Percentiles rank a stretch among this genome's conserved stretches.
These are phyloP conservation scores for Talaromyces marneffei DNA, from an alignment of 2,329 filamentous ascomycete species.

Conservation along the genomic window DNA sequence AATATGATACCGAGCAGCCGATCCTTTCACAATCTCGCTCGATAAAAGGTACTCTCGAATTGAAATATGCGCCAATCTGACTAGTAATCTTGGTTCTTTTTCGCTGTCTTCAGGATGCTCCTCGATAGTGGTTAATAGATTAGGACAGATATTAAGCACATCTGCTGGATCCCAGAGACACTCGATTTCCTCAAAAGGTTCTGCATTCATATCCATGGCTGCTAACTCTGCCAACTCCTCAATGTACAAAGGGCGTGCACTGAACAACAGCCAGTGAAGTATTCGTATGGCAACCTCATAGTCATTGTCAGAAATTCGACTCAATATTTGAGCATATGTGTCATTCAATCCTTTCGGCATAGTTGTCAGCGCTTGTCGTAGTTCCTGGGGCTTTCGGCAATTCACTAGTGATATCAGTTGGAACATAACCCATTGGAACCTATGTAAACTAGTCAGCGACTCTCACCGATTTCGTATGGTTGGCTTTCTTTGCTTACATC, in stretches of 20 bases:
- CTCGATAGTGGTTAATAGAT: conserved; percentile 8
- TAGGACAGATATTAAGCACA: conserved; percentile 9
- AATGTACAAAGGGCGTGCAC: not conserved
- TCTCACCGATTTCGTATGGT: not conserved
- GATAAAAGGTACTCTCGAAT: conserved; percentile 13
- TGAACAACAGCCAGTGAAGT: conserved; percentile 11
- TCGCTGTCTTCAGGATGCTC: not conserved
- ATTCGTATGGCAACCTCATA: conserved; percentile 8
- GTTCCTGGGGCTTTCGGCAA: not conserved
- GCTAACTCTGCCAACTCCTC: conserved; percentile 13
- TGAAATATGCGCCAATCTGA: conserved; percentile 12
- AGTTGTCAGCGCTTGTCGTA: conserved; percentile 6
- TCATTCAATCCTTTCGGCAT: conserved; percentile 6
- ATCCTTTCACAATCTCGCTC: not conserved
- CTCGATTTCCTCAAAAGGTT: not conserved
- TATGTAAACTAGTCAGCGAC: not conserved
- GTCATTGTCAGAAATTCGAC: conserved; percentile 3
- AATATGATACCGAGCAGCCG: conserved; percentile 3
- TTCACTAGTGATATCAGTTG: conserved; percentile 4
- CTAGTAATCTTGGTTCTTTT: not conserved
- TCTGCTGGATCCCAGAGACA: conserved; percentile 10
- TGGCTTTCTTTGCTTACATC: conserved; percentile 3
- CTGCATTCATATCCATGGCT: conserved; percentile 6
- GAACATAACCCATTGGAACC: conserved; percentile 14
- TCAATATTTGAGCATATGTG: conserved; percentile 11